These are phyloP conservation scores for Pseudotsuga menziesii DNA, from an alignment of 75 land plant species.

Conservation along the genomic window DNA sequence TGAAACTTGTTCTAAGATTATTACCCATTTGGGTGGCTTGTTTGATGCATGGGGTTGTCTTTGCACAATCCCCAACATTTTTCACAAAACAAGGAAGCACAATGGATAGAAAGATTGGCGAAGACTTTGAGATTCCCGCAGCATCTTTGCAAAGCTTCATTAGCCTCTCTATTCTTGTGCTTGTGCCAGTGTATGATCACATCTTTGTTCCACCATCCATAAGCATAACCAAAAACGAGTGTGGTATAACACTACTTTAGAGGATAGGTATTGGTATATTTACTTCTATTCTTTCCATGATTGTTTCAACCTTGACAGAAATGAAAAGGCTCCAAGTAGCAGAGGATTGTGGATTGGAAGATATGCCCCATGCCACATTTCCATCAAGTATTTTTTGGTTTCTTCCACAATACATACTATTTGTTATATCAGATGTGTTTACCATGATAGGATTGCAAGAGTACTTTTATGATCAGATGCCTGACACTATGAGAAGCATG, in stretches of 20 bases:
- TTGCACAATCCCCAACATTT: constrained; percentile 33
- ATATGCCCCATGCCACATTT: constrained; percentile 21
- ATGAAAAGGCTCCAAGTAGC: constrained; percentile 32
- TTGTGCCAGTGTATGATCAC: constrained; percentile 48
- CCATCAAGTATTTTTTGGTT: constrained; percentile 68
- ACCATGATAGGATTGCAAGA: constrained; percentile 42
- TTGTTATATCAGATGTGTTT: constrained; percentile 34
- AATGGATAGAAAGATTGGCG: constrained; percentile 27
- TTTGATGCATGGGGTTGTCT: constrained; percentile 29
- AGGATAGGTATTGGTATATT: constrained; percentile 50
- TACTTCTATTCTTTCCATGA: constrained; percentile 32
- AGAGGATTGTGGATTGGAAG: constrained; percentile 34
- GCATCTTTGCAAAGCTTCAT: constrained; percentile 35
- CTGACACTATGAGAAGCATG: constrained; percentile 52
- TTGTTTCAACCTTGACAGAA: constrained; percentile 48
- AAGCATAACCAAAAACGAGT: constrained; percentile 30
- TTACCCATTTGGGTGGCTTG: constrained; percentile 42
- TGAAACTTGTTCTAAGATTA: constrained; percentile 32
- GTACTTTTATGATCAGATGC: constrained; percentile 59
- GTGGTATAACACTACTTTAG: constrained; percentile 50
- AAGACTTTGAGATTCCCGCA: constrained; percentile 36
- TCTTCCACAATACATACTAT: constrained; percentile 50
- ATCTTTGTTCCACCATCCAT: constrained; percentile 42
- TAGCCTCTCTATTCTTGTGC: constrained; percentile 18
- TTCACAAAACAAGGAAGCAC: constrained; percentile 43